Evolutionary conservation across 306 rosid genomes (phyloP).

Genomic region (Lagenaria siceraria): DNA sequence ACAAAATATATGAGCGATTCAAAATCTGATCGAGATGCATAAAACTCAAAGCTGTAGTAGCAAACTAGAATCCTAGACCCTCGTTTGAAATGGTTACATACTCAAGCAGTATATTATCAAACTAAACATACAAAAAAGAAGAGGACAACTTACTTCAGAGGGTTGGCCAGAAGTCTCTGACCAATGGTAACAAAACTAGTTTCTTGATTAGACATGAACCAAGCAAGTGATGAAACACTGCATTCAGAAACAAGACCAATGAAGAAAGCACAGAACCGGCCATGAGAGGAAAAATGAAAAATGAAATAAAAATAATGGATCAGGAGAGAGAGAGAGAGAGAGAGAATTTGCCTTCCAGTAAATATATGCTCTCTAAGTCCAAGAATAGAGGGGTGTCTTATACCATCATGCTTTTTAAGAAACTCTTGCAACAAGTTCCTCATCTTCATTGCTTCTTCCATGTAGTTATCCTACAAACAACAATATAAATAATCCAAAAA

Average conservation of each 20-base stretch:
- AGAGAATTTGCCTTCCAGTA: constrained; percentile 63
- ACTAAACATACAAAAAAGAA: neutral
- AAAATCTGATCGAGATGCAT: no score
- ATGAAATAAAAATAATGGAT: neutral
- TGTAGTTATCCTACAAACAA: constrained; percentile 65
- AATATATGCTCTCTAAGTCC: constrained; percentile 97
- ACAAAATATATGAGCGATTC: neutral
- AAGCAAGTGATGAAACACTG: constrained; percentile 99
- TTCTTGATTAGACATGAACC: constrained; percentile 99
- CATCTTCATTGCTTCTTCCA: constrained; percentile 99
- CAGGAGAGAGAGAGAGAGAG: neutral
- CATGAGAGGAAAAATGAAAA: neutral
- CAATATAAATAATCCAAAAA: constrained; percentile 4
- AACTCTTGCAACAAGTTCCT: constrained; percentile 90
- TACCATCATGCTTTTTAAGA: constrained; percentile 81
- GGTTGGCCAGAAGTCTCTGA: constrained; percentile 92
- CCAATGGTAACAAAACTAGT: constrained; percentile 98
- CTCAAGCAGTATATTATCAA: neutral
- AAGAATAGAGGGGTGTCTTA: constrained; percentile 75
- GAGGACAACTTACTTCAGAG: constrained; percentile 55
- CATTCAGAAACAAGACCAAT: constrained; percentile 18
- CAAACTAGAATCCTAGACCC: no score
- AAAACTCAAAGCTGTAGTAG: no score
- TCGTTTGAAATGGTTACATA: no score
- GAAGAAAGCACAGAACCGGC: neutral